Evolutionary conservation across 345 rosid genomes (phyloP).

Genomic region (Kernera saxatilis): DNA sequence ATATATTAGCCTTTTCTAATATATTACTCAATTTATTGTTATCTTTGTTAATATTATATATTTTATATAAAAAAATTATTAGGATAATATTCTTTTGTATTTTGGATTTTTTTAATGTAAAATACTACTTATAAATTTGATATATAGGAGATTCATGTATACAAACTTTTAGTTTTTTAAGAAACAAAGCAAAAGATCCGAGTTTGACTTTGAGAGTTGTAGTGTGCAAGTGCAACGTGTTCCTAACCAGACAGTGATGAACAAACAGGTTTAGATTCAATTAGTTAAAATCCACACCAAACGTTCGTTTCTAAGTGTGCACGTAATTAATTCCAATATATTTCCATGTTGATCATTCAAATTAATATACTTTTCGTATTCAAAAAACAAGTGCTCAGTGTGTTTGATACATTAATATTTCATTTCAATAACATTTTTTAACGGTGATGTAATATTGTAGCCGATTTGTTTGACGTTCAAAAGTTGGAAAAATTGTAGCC

Average conservation of each 20-base stretch:
- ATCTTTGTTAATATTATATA: neutral
- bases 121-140: neutral
- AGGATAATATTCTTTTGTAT: no score
- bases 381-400: neutral
- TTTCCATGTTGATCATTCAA: neutral
- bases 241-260: slow-evolving; percentile 18
- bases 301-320: slow-evolving; percentile 23
- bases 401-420: neutral
- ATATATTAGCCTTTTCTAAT: neutral
- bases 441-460: neutral
- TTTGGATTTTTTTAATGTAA: no score
- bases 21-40: neutral
- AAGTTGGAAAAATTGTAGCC: no score
- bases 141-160: neutral
- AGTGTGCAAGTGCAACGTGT: slow-evolving; percentile 15
- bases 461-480: slow-evolving; percentile 8
- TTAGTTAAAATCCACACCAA: slow-evolving; percentile 4
- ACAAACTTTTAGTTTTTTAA: neutral
- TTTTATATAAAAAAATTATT: no score
- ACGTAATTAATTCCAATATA: slow-evolving; percentile 23
- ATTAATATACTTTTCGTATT: neutral
- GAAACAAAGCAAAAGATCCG: slow-evolving; percentile 10
- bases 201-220: slow-evolving; percentile 14
- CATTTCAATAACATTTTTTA: neutral
- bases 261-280: neutral